These are phyloP conservation scores for Stagonosporopsis cucurbitacearum DNA, from an alignment of 2,329 filamentous ascomycete species.

Conservation along the genomic window DNA sequence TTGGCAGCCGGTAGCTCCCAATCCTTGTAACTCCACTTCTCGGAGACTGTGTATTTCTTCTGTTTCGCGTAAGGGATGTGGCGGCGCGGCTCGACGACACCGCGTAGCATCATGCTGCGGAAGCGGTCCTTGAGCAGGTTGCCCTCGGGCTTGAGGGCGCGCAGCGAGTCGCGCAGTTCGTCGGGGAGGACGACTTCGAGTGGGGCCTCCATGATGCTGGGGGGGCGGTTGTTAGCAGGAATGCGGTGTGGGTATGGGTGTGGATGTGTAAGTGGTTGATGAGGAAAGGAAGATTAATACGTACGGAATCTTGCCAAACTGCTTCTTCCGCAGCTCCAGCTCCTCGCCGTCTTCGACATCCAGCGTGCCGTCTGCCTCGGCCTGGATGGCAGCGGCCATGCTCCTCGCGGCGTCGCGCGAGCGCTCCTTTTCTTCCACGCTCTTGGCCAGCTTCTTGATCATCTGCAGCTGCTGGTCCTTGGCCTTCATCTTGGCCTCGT, in stretches of 20 bases:
- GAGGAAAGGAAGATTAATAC: slow-evolving; percentile 9
- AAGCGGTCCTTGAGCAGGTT: slow-evolving; percentile 93
- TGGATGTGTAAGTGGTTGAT: no score
- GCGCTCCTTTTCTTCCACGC: slow-evolving; percentile 66
- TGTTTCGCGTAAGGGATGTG: slow-evolving; percentile 83
- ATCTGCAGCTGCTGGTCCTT: slow-evolving; percentile 74
- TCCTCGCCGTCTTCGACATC: slow-evolving; percentile 49
- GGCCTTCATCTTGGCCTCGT: slow-evolving; percentile 76
- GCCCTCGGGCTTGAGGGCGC: slow-evolving; percentile 81
- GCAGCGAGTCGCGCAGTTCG: slow-evolving; percentile 58
- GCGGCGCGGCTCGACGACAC: slow-evolving; percentile 84
- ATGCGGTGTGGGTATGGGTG: no score
- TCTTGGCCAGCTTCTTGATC: slow-evolving; percentile 73
- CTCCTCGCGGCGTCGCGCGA: slow-evolving; percentile 37
- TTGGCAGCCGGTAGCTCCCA: slow-evolving; percentile 64
- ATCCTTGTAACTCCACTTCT: slow-evolving; percentile 99
- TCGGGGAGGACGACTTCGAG: slow-evolving; percentile 59
- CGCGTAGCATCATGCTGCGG: slow-evolving; percentile 83
- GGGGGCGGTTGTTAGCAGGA: slow-evolving; percentile 16
- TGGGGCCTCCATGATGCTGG: slow-evolving; percentile 70
- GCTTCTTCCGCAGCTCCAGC: slow-evolving; percentile 67
- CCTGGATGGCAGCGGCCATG: slow-evolving; percentile 28
- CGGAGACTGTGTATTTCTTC: slow-evolving; percentile 78
- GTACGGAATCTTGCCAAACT: slow-evolving; percentile 70
- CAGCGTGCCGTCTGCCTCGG: slow-evolving; percentile 31